phyloP scores from a whole-genome alignment of 2,329 filamentous ascomycete genomes.

The Salinomyces thailandicus region DNA sequence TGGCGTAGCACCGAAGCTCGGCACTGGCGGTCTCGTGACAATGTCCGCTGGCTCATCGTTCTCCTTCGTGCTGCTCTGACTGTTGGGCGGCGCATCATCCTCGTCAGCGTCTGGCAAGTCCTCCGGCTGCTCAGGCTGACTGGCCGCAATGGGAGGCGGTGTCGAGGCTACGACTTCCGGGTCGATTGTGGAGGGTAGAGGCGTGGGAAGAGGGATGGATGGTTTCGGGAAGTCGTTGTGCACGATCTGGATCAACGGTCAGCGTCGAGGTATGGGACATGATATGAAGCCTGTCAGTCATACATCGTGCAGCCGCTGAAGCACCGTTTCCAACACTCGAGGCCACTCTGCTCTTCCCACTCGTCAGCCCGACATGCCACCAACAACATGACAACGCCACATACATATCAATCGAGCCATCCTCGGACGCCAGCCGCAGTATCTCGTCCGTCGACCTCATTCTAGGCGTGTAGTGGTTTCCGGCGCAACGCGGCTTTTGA shows the following conservation, averaged over 20 bases:
- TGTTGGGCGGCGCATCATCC: constrained; percentile 14
- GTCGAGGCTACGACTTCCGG: constrained; percentile 24
- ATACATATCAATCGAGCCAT: constrained; percentile 50
- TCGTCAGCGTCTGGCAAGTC: constrained; percentile 16
- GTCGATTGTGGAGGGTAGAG: constrained; percentile 31
- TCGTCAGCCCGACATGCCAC: constrained; percentile 17
- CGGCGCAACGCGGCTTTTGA: neutral
- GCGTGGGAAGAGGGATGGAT: constrained; percentile 41
- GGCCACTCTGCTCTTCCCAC: constrained; percentile 57
- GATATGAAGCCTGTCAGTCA: constrained; percentile 12
- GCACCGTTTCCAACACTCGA: constrained; percentile 51
- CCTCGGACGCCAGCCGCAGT: constrained; percentile 46
- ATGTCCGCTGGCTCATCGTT: constrained; percentile 42
- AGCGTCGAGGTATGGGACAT: constrained; percentile 4
- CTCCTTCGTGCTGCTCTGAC: constrained; percentile 57
- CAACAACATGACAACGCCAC: constrained; percentile 15
- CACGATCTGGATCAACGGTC: constrained; percentile 49
- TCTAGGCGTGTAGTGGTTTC: neutral
- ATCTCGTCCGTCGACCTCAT: constrained; percentile 37
- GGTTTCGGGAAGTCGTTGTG: constrained; percentile 66
- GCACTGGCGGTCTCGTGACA: constrained; percentile 29
- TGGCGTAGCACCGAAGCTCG: constrained; percentile 30
- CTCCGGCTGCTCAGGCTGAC: constrained; percentile 6
- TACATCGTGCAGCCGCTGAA: constrained; percentile 58
- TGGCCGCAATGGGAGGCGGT: constrained; percentile 22